Evolutionary conservation across 2,329 filamentous ascomycete species (phyloP), one percentile per base, ranked within the genome.

Genomic region (Acephala macrosclerotiorum): DNA sequence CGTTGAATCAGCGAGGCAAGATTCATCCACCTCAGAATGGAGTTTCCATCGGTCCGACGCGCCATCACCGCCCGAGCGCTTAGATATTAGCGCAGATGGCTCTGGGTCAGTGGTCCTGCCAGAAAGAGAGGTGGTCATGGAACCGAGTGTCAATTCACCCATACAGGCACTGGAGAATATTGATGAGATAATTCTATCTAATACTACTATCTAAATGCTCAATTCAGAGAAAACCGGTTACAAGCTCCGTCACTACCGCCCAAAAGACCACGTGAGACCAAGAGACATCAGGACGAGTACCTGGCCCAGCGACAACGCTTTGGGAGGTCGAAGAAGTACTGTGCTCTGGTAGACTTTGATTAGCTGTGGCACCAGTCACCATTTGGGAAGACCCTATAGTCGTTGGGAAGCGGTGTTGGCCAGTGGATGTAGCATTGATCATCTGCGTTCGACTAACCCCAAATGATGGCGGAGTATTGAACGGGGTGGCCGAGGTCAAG

Each of bases 141-240:
- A 66, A 20, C 64, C 56, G n/a, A 40, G 42, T 55, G 26, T 58
- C n/a, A 60, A 58, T 33, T 56, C 26, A 64, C 38, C 22, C 29
- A 53, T 60, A 42, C 47, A 64, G 55, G 42, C 29, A 42, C 25
- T 47, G 11, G 35, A 64, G 35, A 64, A 58, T 58, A 61, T 64
- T 55, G 25, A 66, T 66, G 12, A 61, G 29, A 64, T 61, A 64
- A 45, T 64, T 59, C 51, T 61, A 62, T 67, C 61, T 65, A 67
- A 55, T 40, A 26, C 64, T 67, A 67, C 55, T 62, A 67, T 64
- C 53, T 62, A 64, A 62, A 55, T 38, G 26, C 65, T 63, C 25
- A 66, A 58, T 56, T 60, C 36, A 67, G 57, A 65, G 58, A 59
- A 67, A 53, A 11, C 58, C 49, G 26, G 40, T 25, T 51, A 67